A percentile compares a stretch with the other conserved stretches of the same genome.
phyloP scores from a whole-genome alignment of 23 red algal genomes.

The Gracilaria gracilis region DNA sequence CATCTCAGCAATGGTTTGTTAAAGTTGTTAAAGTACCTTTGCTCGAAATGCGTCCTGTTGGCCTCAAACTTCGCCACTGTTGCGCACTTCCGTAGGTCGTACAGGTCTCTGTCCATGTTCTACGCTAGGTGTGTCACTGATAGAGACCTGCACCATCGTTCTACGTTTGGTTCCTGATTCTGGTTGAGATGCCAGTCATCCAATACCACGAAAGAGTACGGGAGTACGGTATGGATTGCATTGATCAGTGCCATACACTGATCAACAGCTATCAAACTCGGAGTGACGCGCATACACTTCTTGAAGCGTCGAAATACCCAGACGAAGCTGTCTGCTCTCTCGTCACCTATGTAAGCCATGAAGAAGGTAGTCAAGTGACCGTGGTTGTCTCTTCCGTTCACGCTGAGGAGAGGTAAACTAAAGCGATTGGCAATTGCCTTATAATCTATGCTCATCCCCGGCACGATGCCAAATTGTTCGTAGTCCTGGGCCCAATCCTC shows the following conservation, averaged over 20 bases:
- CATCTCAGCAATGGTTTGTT: neutral
- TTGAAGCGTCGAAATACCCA: neutral
- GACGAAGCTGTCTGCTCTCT: neutral
- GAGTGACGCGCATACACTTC: neutral
- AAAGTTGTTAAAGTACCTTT: neutral
- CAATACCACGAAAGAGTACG: neutral
- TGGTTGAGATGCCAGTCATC: neutral
- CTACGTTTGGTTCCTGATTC: neutral
- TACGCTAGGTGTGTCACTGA: too few species aligned
- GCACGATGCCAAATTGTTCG: conserved; percentile 4
- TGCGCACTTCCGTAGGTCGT: neutral
- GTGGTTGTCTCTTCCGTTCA: conserved; percentile 5
- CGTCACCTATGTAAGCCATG: neutral
- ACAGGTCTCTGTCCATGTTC: neutral
- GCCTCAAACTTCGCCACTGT: neutral
- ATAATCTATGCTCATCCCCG: neutral
- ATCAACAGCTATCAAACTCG: neutral
- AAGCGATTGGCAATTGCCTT: neutral
- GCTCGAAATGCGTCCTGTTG: neutral
- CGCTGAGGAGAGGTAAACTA: neutral
- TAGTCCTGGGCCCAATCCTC: conserved; percentile 8
- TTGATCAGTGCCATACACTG: neutral
- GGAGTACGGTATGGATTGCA: neutral
- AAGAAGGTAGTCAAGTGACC: neutral
- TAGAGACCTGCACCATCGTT: neutral